A percentile compares a stretch with the other conserved stretches of the same genome.
These are phyloP conservation scores for Stylonectria norvegica DNA, from an alignment of 2,329 filamentous ascomycete genomes.

Conservation along the genomic window DNA sequence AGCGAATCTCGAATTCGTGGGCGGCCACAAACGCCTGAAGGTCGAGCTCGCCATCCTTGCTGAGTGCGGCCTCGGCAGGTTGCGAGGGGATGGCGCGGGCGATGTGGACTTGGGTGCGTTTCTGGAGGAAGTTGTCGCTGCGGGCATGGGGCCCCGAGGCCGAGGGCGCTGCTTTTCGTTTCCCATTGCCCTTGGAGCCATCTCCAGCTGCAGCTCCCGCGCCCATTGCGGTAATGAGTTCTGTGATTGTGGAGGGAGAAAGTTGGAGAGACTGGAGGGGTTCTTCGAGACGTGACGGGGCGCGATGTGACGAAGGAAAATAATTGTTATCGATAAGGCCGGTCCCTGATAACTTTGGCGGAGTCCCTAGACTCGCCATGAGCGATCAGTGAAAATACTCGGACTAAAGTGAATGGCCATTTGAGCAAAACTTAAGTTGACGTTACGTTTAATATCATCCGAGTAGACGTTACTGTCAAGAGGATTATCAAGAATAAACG, in stretches of 20 bases:
- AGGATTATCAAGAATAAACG: too few relatives aligned
- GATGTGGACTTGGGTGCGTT: slow-evolving; percentile 46
- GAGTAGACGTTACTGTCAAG: too few relatives aligned
- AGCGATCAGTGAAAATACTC: too few relatives aligned
- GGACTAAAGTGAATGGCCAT: too few relatives aligned
- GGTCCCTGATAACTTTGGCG: too few relatives aligned
- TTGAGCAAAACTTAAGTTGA: too few relatives aligned
- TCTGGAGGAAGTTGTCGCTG: slow-evolving; percentile 31
- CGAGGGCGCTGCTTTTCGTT: slow-evolving; percentile 23
- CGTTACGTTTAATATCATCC: too few relatives aligned
- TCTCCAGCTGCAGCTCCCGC: slow-evolving; percentile 23
- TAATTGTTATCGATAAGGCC: slow-evolving; percentile 6
- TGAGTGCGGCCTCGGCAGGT: slow-evolving; percentile 47
- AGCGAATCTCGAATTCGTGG: slow-evolving; percentile 84
- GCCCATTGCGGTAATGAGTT: slow-evolving; percentile 24
- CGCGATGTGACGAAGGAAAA: slow-evolving; percentile 1
- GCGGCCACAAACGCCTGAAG: slow-evolving; percentile 79
- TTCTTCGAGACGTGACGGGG: neutral
- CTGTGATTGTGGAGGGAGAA: slow-evolving; percentile 10
- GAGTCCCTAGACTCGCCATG: too few relatives aligned
- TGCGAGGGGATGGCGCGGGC: slow-evolving; percentile 51
- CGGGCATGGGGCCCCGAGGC: slow-evolving; percentile 19
- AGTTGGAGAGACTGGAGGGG: too few relatives aligned
- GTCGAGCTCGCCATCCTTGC: slow-evolving; percentile 78
- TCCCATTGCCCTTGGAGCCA: slow-evolving; percentile 25